A percentile compares a stretch with the other conserved stretches of the same genome.
phyloP scores from a whole-genome alignment of 2,329 filamentous ascomycete genomes.

The Pseudopithomyces maydicus region DNA sequence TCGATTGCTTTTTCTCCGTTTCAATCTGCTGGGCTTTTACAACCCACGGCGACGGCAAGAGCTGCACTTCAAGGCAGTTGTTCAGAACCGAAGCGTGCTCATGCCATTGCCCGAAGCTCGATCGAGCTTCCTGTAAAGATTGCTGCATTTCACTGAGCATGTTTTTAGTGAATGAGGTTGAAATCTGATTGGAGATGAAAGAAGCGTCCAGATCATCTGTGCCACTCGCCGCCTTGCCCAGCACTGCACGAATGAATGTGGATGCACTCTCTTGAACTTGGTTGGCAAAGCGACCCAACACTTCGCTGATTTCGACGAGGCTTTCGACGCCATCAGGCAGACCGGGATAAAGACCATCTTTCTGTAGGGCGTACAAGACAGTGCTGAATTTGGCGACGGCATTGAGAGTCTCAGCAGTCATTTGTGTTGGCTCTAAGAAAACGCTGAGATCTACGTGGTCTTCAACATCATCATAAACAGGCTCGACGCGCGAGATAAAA shows the following conservation, averaged over 20 bases:
- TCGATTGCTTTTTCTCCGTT: constrained; percentile 77
- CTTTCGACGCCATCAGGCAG: constrained; percentile 26
- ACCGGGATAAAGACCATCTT: constrained; percentile 35
- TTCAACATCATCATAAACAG: constrained; percentile 11
- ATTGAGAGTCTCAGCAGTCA: constrained; percentile 19
- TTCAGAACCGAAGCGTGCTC: constrained; percentile 58
- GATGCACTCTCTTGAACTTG: constrained; percentile 17
- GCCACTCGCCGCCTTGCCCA: constrained; percentile 11
- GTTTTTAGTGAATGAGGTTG: constrained; percentile 6
- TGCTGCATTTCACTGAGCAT: constrained; percentile 8
- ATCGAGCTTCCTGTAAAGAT: constrained; percentile 10
- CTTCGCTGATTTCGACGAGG: constrained; percentile 25
- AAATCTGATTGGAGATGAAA: background rate
- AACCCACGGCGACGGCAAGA: constrained; percentile 78
- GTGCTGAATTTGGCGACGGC: constrained; percentile 26
- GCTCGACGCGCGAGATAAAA: background rate
- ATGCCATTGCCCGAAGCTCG: constrained; percentile 67
- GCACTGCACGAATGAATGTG: constrained; percentile 16
- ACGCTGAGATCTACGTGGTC: constrained; percentile 6
- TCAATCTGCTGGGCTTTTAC: constrained; percentile 80
- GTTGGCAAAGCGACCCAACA: constrained; percentile 20
- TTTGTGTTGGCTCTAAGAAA: constrained; percentile 7
- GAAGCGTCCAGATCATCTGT: constrained; percentile 5
- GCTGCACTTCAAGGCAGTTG: constrained; percentile 65
- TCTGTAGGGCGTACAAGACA: constrained; percentile 25